Percentiles rank a stretch among this genome's conserved stretches.
Conservation (phyloP, 2,329 filamentous ascomycete genomes). For the Aspergillus persii region DNA sequence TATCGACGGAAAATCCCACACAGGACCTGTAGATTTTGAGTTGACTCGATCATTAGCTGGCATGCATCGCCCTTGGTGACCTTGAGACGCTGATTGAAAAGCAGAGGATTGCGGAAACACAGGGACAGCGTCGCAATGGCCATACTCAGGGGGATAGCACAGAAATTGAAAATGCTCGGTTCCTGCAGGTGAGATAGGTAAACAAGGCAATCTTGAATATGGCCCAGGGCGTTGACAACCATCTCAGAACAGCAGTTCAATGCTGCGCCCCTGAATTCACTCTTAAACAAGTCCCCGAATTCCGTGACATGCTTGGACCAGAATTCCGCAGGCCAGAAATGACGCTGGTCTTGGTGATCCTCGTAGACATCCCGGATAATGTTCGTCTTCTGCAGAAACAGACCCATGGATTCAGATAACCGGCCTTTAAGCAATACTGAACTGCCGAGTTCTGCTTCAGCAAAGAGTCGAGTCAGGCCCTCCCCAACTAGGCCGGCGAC, state of each 20-base stretch:
- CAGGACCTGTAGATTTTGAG: slow-evolving; percentile 79
- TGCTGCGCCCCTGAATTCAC: slow-evolving; percentile 72
- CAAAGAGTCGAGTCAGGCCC: slow-evolving; percentile 85
- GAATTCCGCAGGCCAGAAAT: slow-evolving; percentile 94
- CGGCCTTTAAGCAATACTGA: slow-evolving; percentile 74
- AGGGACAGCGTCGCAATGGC: slow-evolving; percentile 91
- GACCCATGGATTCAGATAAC: slow-evolving; percentile 92
- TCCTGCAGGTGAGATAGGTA: slow-evolving; percentile 94
- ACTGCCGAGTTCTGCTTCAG: slow-evolving; percentile 82
- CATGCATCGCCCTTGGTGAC: slow-evolving; percentile 95
- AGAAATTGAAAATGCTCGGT: slow-evolving; percentile 98
- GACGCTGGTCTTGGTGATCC: slow-evolving; percentile 80
- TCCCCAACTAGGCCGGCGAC: slow-evolving; percentile 98
- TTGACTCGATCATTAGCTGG: slow-evolving; percentile 85
- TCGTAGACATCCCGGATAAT: slow-evolving; percentile 95
- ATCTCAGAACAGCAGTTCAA: slow-evolving; percentile 88
- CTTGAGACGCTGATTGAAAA: slow-evolving; percentile 88
- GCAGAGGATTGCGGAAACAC: slow-evolving; percentile 83
- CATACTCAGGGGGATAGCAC: slow-evolving; percentile 95
- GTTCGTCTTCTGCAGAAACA: slow-evolving; percentile 97
- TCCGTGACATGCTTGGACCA: slow-evolving; percentile 93
- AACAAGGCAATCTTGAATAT: slow-evolving; percentile 88
- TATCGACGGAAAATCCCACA: slow-evolving; percentile 81
- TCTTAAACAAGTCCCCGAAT: slow-evolving; percentile 87
- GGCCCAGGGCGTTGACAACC: slow-evolving; percentile 83